These are phyloP conservation scores for Saccharomycopsis sp. DNA, from an alignment of 805 yeast species.

Conservation along the genomic window DNA sequence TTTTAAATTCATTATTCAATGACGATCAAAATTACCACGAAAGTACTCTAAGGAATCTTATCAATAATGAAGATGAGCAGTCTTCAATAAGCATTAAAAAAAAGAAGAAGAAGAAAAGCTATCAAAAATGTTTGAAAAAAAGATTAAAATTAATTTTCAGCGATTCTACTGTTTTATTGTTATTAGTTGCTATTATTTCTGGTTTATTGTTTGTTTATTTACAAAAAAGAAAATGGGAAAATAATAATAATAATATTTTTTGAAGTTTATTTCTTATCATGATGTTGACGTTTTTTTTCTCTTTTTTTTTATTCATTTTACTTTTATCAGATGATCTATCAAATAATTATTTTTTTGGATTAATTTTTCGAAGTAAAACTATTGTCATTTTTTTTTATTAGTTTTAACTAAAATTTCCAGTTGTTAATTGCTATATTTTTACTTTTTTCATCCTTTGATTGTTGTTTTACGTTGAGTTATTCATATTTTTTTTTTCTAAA, in stretches of 20 bases:
- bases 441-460: no score
- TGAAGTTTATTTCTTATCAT: neutral
- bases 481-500: no score
- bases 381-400: no score
- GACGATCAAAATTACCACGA: neutral
- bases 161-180: neutral
- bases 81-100: no score
- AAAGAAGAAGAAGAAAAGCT: neutral
- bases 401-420: no score
- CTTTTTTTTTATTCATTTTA: neutral
- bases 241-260: neutral
- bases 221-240: conserved; percentile 6
- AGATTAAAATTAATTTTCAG: neutral
- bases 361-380: no score
- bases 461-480: no score
- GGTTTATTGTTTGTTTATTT: conserved; percentile 5
- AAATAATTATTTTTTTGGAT: no score
- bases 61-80: neutral
- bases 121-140: no score
- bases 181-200: conserved; percentile 5
- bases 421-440: no score
- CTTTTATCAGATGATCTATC: no score
- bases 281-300: neutral
- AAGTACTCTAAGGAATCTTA: neutral
- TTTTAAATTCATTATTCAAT: neutral